phyloP scores from a whole-genome alignment of 179 eudicot genomes.

The Carnegiea gigantea region DNA sequence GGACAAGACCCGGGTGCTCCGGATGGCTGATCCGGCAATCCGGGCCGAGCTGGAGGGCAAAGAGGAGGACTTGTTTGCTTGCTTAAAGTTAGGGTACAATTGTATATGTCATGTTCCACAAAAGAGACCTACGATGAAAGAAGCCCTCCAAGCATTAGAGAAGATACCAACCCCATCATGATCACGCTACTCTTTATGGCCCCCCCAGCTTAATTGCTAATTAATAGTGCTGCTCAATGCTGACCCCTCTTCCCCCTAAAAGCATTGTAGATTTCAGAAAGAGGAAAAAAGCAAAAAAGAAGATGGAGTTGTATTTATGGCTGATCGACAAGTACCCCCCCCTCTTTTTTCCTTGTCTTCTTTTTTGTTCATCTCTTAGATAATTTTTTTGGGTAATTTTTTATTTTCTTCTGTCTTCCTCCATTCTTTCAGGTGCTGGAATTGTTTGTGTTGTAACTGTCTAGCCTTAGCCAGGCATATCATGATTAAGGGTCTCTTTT shows the following conservation, averaged over 20 bases:
- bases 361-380: constrained; percentile 4
- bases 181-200: constrained; percentile 29
- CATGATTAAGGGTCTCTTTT: neutral
- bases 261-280: constrained; percentile 25
- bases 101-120: constrained; percentile 74
- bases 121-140: constrained; percentile 92
- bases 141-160: constrained; percentile 73
- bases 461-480: constrained; percentile 9
- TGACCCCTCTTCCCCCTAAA: constrained; percentile 12
- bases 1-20: constrained; percentile 59
- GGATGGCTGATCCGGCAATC: constrained; percentile 81
- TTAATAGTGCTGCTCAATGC: constrained; percentile 18
- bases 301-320: constrained; percentile 26
- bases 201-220: constrained; percentile 26
- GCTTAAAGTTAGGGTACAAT: constrained; percentile 66
- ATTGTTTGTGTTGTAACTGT: constrained; percentile 25
- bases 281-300: neutral
- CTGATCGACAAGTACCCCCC: constrained; percentile 14
- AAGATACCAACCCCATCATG: constrained; percentile 47
- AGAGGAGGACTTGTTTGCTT: constrained; percentile 64
- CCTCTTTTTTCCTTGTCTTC: neutral
- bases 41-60: constrained; percentile 82
- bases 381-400: neutral
- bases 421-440: constrained; percentile 8
- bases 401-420: neutral